Conservation (phyloP, 202 grass and related monocot genomes). For the Carex arenaria region DNA sequence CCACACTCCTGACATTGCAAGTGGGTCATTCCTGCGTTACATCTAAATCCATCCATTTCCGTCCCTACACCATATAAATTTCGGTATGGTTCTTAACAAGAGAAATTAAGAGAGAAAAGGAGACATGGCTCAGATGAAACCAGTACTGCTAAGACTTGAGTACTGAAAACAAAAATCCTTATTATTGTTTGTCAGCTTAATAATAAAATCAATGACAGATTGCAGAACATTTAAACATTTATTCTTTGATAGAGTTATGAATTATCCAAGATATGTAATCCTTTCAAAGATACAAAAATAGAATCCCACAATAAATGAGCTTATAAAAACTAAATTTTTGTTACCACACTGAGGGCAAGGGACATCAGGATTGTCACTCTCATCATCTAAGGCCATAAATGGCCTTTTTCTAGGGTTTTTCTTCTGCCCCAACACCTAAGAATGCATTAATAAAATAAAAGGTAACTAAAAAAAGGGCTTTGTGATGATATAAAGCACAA, state of each 20-base stretch:
- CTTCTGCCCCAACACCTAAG: slow-evolving; percentile 50
- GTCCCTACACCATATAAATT: slow-evolving; percentile 43
- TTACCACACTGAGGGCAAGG: slow-evolving; percentile 79
- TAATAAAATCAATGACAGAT: background rate
- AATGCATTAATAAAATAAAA: background rate
- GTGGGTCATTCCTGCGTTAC: slow-evolving; percentile 54
- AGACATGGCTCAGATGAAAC: background rate
- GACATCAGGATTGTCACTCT: slow-evolving; percentile 26
- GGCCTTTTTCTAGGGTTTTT: slow-evolving; percentile 63
- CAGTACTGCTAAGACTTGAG: background rate
- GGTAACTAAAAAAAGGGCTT: background rate
- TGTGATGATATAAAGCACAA: background rate
- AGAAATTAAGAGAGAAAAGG: background rate
- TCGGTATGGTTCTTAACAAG: slow-evolving; percentile 16
- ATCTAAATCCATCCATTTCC: slow-evolving; percentile 86
- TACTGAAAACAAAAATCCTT: background rate
- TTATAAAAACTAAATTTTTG: background rate
- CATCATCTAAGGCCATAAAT: slow-evolving; percentile 40
- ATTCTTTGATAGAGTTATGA: background rate
- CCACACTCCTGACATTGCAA: slow-evolving; percentile 75
- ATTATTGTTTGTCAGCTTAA: background rate
- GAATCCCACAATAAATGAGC: background rate
- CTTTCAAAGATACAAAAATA: background rate
- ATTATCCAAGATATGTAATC: slow-evolving; percentile 12
- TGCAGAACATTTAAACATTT: background rate